phyloP scores from a whole-genome alignment of 148 eudicot genomes.

The Fallopia convolvulus region DNA sequence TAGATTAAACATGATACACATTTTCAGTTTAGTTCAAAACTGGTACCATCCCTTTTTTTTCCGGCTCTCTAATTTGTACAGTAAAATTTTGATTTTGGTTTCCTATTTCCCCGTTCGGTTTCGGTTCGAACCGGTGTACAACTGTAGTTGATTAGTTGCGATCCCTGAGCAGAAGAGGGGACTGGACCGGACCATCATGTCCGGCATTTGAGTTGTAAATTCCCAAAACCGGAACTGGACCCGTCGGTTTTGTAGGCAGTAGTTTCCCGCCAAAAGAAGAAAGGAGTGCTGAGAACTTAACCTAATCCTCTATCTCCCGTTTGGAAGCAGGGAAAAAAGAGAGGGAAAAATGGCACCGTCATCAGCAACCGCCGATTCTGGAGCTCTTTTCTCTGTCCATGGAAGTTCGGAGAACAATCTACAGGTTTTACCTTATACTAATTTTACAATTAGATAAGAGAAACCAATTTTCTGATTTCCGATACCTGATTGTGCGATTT shows the following conservation, averaged over 20 bases:
- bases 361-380: neutral
- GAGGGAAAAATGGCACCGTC: neutral
- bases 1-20: no score
- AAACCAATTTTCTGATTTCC: neutral
- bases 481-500: neutral
- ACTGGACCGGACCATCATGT: neutral
- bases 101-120: no score
- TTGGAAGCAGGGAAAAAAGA: neutral
- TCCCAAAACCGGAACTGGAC: neutral
- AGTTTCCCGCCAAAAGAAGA: slow-evolving; percentile 1
- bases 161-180: no score
- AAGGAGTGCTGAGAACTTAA: neutral
- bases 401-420: slow-evolving; percentile 3
- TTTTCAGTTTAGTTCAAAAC: no score
- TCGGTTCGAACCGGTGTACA: no score
- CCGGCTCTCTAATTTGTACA: no score
- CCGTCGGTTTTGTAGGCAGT: neutral
- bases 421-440: neutral
- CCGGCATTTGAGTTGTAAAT: neutral
- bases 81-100: no score
- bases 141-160: no score
- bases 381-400: neutral
- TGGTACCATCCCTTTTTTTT: no score
- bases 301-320: neutral
- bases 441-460: neutral